Conservation (phyloP, 805 yeast species). For the Cephaloascus fragrans region DNA sequence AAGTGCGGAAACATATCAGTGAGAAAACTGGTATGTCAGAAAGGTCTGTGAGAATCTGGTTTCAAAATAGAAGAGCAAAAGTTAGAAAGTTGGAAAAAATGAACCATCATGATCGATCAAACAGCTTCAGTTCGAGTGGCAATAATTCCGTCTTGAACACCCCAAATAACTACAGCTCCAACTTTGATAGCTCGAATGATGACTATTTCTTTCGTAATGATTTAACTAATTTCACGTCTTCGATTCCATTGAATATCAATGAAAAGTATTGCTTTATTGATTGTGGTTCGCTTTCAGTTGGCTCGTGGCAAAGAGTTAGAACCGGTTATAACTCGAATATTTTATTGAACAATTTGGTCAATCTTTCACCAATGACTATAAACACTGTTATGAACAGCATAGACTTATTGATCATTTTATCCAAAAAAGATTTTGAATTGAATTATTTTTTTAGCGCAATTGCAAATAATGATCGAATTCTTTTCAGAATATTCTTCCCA, state of each 20-base stretch:
- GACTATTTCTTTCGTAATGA: background rate
- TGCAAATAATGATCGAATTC: conserved; percentile 54
- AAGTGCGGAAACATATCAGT: conserved; percentile 59
- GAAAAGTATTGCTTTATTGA: conserved; percentile 64
- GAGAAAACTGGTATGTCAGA: conserved; percentile 74
- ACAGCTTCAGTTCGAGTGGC: conserved; percentile 8
- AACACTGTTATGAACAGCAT: conserved; percentile 57
- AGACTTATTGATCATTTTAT: conserved; percentile 60
- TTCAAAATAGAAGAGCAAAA: conserved; percentile 81
- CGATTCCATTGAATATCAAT: conserved; percentile 42
- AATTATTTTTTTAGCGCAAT: conserved; percentile 74
- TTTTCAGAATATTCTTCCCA: conserved; percentile 68
- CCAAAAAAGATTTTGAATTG: conserved; percentile 61
- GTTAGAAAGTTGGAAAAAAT: conserved; percentile 55
- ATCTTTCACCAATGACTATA: conserved; percentile 58
- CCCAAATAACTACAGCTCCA: background rate
- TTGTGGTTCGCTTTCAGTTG: conserved; percentile 60
- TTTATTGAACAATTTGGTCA: conserved; percentile 38
- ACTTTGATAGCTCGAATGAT: conserved; percentile 1
- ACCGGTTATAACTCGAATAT: conserved; percentile 40
- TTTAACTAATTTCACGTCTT: conserved; percentile 1
- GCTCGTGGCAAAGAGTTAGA: conserved; percentile 72
- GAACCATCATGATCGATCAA: conserved; percentile 15
- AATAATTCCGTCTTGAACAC: conserved; percentile 1
- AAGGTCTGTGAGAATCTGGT: conserved; percentile 87